Conservation (phyloP, 345 rosid species). For the Microthlaspi erraticum region DNA sequence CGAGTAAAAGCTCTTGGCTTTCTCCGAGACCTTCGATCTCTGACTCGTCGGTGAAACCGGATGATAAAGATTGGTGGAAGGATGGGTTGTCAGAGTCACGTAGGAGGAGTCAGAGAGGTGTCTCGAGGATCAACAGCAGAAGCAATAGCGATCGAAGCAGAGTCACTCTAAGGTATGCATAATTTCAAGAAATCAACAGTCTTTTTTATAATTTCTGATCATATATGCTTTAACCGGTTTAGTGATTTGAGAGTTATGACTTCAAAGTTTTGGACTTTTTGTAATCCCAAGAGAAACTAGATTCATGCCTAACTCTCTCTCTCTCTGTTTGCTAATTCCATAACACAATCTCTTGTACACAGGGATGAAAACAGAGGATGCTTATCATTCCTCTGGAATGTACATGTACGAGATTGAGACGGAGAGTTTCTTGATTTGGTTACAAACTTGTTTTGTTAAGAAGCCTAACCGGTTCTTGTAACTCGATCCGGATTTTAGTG, state of each 20-base stretch:
- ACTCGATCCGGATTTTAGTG: conserved; percentile 3
- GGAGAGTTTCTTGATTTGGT: conserved; percentile 29
- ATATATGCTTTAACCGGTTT: background rate
- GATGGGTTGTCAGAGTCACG: conserved; percentile 46
- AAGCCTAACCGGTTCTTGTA: conserved; percentile 10
- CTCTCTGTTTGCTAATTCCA: background rate
- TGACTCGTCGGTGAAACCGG: conserved; percentile 48
- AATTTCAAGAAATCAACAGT: background rate
- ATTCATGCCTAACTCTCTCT: conserved; percentile 3
- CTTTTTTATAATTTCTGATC: background rate
- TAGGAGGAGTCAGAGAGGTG: conserved; percentile 51
- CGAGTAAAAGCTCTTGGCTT: conserved; percentile 40
- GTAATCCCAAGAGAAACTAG: conserved; percentile 7
- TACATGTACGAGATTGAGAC: conserved; percentile 32
- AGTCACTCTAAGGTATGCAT: conserved; percentile 48
- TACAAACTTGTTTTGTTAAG: conserved; percentile 17
- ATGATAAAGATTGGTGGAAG: conserved; percentile 78
- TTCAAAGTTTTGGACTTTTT: conserved; percentile 18
- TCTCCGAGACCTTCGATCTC: conserved; percentile 54
- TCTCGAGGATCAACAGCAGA: conserved; percentile 48
- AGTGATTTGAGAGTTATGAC: conserved; percentile 15
- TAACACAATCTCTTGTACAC: conserved; percentile 31
- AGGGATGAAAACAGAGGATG: conserved; percentile 59
- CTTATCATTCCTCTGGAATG: conserved; percentile 56
- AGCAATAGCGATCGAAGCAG: conserved; percentile 48